Percentiles rank a stretch among this genome's conserved stretches.
Conservation (phyloP, 805 yeast species). For the Kluyveromyces siamensis region DNA sequence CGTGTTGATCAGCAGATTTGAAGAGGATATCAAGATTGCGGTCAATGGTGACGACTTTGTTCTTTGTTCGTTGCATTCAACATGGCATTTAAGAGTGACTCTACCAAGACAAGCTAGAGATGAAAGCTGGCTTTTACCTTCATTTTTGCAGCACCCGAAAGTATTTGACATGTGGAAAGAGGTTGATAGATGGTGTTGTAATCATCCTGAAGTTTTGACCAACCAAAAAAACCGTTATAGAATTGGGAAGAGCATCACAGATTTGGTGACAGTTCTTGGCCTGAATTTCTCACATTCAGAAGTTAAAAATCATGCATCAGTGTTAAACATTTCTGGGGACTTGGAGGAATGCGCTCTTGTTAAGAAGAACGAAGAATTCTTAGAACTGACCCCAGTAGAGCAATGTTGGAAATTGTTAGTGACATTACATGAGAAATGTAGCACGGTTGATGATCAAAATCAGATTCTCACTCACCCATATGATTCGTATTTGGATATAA, state of each 20-base stretch:
- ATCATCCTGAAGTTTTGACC: conserved; percentile 35
- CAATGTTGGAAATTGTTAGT: conserved; percentile 21
- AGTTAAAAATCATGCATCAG: background rate
- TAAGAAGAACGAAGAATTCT: background rate
- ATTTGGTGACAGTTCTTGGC: conserved; percentile 34
- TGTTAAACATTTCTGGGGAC: background rate
- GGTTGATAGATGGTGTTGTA: conserved; percentile 60
- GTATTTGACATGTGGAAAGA: conserved; percentile 72
- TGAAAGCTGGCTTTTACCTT: conserved; percentile 60
- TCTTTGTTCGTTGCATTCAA: conserved; percentile 53
- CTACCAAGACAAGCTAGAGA: conserved; percentile 77
- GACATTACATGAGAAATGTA: conserved; percentile 27
- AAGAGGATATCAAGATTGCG: conserved; percentile 36
- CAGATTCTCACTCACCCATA: conserved; percentile 62
- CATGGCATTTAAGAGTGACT: conserved; percentile 69
- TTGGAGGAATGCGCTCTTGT: background rate
- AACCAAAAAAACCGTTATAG: conserved; percentile 7
- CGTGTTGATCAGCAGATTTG: conserved; percentile 52
- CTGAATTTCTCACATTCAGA: conserved; percentile 8
- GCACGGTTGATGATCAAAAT: conserved; percentile 39
- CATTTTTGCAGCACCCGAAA: conserved; percentile 64
- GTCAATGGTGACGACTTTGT: conserved; percentile 43
- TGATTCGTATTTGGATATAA: conserved; percentile 66
- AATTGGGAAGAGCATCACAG: conserved; percentile 10
- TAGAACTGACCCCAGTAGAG: conserved; percentile 18